Percentiles rank a stretch among this genome's conserved stretches.
phyloP scores from a whole-genome alignment of 345 rosid species.

The Lepidium aucheri region DNA sequence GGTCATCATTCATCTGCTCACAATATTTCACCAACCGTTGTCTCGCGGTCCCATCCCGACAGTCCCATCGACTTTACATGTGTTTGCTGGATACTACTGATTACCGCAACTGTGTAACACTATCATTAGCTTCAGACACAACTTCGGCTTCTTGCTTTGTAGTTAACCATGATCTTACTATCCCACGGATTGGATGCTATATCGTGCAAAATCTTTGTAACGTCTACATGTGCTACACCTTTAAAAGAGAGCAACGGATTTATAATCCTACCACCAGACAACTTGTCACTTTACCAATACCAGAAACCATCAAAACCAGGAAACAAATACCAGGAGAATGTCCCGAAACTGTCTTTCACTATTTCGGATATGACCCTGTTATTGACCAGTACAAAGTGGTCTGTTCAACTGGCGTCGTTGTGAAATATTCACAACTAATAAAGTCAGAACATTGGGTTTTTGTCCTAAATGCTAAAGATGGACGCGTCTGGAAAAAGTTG shows the following conservation, averaged over 20 bases:
- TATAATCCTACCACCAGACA: neutral
- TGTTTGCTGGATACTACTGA: neutral
- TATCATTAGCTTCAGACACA: neutral
- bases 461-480: neutral
- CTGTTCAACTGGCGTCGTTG: neutral
- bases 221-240: neutral
- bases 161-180: neutral
- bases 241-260: neutral
- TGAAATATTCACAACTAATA: neutral
- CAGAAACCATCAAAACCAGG: neutral
- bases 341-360: neutral
- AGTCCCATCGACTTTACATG: neutral
- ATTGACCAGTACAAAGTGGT: neutral
- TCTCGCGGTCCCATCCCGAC: neutral
- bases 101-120: neutral
- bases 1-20: neutral
- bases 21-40: neutral
- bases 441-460: neutral
- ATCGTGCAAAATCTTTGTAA: neutral
- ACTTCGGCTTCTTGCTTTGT: neutral
- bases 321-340: too few species aligned
- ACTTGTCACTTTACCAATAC: neutral
- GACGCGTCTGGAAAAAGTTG: neutral
- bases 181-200: neutral
- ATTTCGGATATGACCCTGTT: neutral